Percentiles rank a stretch among this genome's conserved stretches.
Conservation (phyloP, 2,329 filamentous ascomycete species). For the Dryadomyces quercivorus region DNA sequence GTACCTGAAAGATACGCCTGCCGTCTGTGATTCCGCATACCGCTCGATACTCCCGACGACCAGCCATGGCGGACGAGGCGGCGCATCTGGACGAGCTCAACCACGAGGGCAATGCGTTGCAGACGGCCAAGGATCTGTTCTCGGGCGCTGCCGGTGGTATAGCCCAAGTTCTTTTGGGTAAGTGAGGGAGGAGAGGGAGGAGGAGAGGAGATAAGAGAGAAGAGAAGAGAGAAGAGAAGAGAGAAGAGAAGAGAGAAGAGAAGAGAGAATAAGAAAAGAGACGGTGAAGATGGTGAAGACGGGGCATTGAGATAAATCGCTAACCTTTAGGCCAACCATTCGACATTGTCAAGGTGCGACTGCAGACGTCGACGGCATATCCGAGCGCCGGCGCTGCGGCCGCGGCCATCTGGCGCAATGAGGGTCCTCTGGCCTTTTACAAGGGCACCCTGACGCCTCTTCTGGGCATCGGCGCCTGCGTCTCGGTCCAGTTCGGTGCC, state of each 20-base stretch:
- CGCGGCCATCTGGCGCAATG: slow-evolving; percentile 70
- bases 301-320: too few species aligned
- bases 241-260: too few species aligned
- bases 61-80: slow-evolving; percentile 2
- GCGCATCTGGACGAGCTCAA: not conserved
- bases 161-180: slow-evolving; percentile 86
- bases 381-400: slow-evolving; percentile 69
- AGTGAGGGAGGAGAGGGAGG: not conserved
- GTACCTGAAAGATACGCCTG: too few species aligned
- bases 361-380: slow-evolving; percentile 82
- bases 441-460: slow-evolving; percentile 94
- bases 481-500: slow-evolving; percentile 95
- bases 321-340: slow-evolving; percentile 47
- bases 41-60: not conserved
- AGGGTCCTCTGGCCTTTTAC: slow-evolving; percentile 89
- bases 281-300: too few species aligned
- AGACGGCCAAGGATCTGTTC: slow-evolving; percentile 79
- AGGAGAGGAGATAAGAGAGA: not conserved
- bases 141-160: slow-evolving; percentile 84
- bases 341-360: slow-evolving; percentile 94
- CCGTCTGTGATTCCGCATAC: too few species aligned
- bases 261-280: too few species aligned
- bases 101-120: slow-evolving; percentile 26
- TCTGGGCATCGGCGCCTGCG: slow-evolving; percentile 91
- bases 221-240: too few species aligned